Evolutionary conservation across 306 rosid species (phyloP).

Genomic region (Cyclanthera cordifolia): DNA sequence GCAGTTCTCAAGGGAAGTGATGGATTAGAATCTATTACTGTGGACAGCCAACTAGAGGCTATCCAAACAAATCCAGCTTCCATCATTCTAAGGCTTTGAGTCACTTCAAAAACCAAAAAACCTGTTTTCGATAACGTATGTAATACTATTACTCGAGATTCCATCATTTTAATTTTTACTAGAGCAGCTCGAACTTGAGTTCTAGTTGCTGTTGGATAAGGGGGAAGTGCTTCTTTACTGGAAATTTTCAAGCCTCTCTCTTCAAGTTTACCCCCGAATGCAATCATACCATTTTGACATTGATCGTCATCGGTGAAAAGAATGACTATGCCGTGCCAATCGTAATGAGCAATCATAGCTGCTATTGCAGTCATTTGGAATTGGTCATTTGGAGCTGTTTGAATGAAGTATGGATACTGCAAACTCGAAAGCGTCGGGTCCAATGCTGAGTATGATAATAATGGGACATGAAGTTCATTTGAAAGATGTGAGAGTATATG

Average conservation of each 20-base stretch:
- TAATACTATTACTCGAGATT: constrained; percentile 32
- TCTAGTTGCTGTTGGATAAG: constrained; percentile 30
- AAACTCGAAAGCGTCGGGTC: constrained; percentile 33
- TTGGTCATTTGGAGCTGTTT: constrained; percentile 45
- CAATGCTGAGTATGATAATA: constrained; percentile 35
- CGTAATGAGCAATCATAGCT: constrained; percentile 24
- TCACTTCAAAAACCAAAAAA: constrained; percentile 33
- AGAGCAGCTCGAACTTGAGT: constrained; percentile 17
- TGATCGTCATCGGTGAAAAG: constrained; percentile 37
- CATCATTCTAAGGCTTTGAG: constrained; percentile 36
- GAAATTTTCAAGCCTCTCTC: constrained; percentile 28
- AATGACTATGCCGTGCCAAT: constrained; percentile 30
- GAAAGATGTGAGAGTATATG: constrained; percentile 38
- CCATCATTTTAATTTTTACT: constrained; percentile 24
- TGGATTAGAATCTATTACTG: constrained; percentile 32
- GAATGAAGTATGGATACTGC: constrained; percentile 44
- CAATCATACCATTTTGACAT: constrained; percentile 31
- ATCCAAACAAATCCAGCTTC: constrained; percentile 41
- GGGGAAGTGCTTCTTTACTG: constrained; percentile 36
- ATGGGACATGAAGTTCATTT: constrained; percentile 41
- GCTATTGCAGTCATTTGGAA: constrained; percentile 48
- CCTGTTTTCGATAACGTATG: constrained; percentile 28
- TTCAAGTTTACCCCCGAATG: constrained; percentile 32
- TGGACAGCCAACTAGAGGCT: constrained; percentile 39
- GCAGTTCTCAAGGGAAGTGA: constrained; percentile 23